Conservation (phyloP, 2,329 filamentous ascomycete genomes). For the Trichoderma sp. region DNA sequence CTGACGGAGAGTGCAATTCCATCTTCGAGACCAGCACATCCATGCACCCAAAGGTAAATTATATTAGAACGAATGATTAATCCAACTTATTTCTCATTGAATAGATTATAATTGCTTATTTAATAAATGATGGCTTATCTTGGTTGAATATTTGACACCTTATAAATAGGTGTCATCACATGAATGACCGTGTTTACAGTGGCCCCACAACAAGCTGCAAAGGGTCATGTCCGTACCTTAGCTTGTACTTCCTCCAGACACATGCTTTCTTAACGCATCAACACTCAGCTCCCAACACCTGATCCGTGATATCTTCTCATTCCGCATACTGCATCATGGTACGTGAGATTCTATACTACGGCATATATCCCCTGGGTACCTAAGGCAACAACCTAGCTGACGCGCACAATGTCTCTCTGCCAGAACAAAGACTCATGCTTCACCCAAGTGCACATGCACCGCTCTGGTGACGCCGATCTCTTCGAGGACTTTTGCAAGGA, state of each 20-base stretch:
- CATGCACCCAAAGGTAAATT: not conserved
- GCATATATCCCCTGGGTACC: not conserved
- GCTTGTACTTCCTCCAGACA: not conserved
- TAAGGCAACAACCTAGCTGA: not conserved
- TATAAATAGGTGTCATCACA: not conserved
- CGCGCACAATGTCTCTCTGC: not conserved
- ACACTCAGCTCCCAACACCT: not conserved
- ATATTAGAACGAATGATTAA: not conserved
- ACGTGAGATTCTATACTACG: not conserved
- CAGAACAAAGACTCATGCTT: slow-evolving; percentile 73
- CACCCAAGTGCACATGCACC: slow-evolving; percentile 74
- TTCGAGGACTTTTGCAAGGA: slow-evolving; percentile 75
- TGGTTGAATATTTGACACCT: not conserved
- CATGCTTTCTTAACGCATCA: not conserved
- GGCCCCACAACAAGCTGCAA: not conserved
- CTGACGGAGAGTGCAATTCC: not conserved
- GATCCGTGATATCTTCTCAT: not conserved
- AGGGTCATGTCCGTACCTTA: not conserved
- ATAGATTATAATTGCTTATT: not conserved
- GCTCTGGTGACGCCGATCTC: slow-evolving; percentile 70
- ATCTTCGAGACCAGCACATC: not conserved
- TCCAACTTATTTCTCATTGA: not conserved
- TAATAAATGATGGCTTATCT: not conserved
- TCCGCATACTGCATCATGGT: slow-evolving; percentile 1
- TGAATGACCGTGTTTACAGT: not conserved